A percentile compares a stretch with the other conserved stretches of the same genome.
Evolutionary conservation across 345 rosid species (phyloP).

Genomic region (Citrus reticulata): DNA sequence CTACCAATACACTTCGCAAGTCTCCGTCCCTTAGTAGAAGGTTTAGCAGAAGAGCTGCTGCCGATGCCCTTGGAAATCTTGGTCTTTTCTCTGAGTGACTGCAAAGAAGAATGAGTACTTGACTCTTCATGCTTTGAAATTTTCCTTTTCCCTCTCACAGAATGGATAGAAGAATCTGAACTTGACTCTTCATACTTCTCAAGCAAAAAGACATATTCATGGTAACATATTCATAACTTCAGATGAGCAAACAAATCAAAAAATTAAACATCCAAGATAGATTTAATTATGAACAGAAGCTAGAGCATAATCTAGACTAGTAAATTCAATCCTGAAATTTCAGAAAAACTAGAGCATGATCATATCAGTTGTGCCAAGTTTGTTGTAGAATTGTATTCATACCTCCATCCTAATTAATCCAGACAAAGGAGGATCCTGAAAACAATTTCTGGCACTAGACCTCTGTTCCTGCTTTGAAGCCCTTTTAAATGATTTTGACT

Average conservation of each 20-base stretch:
- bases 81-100: conserved; percentile 24
- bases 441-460: conserved; percentile 18
- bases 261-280: background rate
- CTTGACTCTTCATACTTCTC: conserved; percentile 28
- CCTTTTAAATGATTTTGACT: conserved; percentile 18
- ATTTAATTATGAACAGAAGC: background rate
- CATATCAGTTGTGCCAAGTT: too few species aligned
- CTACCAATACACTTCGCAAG: conserved; percentile 35
- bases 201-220: background rate
- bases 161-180: conserved; percentile 27
- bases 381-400: background rate
- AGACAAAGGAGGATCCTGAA: conserved; percentile 26
- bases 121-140: conserved; percentile 21
- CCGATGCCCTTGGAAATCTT: conserved; percentile 17
- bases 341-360: background rate
- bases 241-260: background rate
- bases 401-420: conserved; percentile 27
- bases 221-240: background rate
- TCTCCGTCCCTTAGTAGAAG: conserved; percentile 44
- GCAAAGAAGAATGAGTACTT: conserved; percentile 7
- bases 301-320: background rate
- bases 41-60: conserved; percentile 28
- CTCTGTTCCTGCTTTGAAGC: conserved; percentile 14
- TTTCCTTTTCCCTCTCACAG: conserved; percentile 27
- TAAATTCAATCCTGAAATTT: background rate